Evolutionary conservation across 2,329 filamentous ascomycete species (phyloP), one percentile per base, ranked within the genome.

Genomic region (Fonsecaea nubica): DNA sequence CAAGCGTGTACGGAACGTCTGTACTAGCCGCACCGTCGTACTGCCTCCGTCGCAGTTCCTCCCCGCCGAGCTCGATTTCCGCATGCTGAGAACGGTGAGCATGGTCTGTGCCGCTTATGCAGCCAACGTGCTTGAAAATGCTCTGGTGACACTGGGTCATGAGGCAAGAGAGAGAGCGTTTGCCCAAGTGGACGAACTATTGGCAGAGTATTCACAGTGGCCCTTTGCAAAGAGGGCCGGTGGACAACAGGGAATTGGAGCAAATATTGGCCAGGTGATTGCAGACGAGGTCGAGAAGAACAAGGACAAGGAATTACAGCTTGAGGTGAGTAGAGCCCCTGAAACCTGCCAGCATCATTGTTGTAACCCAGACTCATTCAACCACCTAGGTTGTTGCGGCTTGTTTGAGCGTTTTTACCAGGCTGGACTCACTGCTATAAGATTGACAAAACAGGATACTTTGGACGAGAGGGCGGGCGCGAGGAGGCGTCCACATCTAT

Each of bases 31-130:
- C 75, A 99, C 95, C 59, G 92, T 98, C 67, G 93, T 98, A 55
- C 87, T 99, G 45, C 90, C 92, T 55, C 84, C 86, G 64, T 93
- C 90, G 74, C 91, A 93, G 76, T 98, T 96, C 82, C 86, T 98
- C 36, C 95, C 95, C 66, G 94, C 97, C 78, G 92, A 92, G 74
- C 89, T 96, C 80, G 94, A 98, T 76, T 97, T 96, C 82, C 88
- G 95, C 77, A 96, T 96, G 79, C 82, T 95, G 72, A 89, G 95
- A 73, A 98, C 95, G 55, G 88, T 99, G 72, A 86, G 91, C 74
- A 97, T 99, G 93, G 92, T 99, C 62, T 99, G 95, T 82, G 95
- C 94, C 59, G 94, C 95, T 54, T 98, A 99, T 80, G 95, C 95
- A 54, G 95, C 95, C 69, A 99, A 99, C 76, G 95, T 99, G 33